A percentile compares a stretch with the other conserved stretches of the same genome.
phyloP scores from a whole-genome alignment of 495 filamentous ascomycete species.

The Apodospora peruviana region DNA sequence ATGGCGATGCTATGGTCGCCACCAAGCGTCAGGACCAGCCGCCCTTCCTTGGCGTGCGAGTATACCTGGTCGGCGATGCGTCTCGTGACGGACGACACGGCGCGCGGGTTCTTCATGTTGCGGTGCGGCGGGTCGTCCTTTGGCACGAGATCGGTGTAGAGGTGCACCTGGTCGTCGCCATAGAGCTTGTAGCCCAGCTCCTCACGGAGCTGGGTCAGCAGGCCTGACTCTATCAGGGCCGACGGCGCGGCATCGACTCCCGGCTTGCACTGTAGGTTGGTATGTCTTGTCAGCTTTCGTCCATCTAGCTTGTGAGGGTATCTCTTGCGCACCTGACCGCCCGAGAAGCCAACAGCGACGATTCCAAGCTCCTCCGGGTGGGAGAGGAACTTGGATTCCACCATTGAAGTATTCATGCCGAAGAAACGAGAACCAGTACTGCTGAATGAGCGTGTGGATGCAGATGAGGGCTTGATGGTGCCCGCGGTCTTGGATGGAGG shows the following conservation, averaged over 20 bases:
- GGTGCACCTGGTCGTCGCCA: constrained; percentile 78
- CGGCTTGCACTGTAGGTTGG: constrained; percentile 63
- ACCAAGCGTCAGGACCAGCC: constrained; percentile 86
- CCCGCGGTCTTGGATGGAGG: constrained; percentile 1
- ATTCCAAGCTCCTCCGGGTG: constrained; percentile 75
- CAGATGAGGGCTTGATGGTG: neutral
- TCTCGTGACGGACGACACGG: constrained; percentile 83
- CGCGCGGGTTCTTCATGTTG: constrained; percentile 86
- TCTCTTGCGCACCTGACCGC: constrained; percentile 70
- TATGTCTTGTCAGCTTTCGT: constrained; percentile 5
- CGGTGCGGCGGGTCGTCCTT: constrained; percentile 68
- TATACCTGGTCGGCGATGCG: constrained; percentile 81
- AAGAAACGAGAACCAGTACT: constrained; percentile 17
- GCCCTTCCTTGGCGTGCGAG: constrained; percentile 74
- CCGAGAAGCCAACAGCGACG: constrained; percentile 94
- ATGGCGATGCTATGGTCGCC: constrained; percentile 97
- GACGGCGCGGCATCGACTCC: constrained; percentile 91
- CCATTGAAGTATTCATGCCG: constrained; percentile 57
- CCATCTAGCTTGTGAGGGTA: constrained; percentile 5
- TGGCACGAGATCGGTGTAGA: constrained; percentile 74
- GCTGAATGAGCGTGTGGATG: neutral
- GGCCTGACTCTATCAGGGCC: constrained; percentile 82
- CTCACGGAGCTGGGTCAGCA: constrained; percentile 74
- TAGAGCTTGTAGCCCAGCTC: constrained; percentile 85
- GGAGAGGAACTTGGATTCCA: constrained; percentile 76